A percentile compares a stretch with the other conserved stretches of the same genome.
Evolutionary conservation across 805 yeast species (phyloP).

Genomic region (Cyberlindnera petersonii): DNA sequence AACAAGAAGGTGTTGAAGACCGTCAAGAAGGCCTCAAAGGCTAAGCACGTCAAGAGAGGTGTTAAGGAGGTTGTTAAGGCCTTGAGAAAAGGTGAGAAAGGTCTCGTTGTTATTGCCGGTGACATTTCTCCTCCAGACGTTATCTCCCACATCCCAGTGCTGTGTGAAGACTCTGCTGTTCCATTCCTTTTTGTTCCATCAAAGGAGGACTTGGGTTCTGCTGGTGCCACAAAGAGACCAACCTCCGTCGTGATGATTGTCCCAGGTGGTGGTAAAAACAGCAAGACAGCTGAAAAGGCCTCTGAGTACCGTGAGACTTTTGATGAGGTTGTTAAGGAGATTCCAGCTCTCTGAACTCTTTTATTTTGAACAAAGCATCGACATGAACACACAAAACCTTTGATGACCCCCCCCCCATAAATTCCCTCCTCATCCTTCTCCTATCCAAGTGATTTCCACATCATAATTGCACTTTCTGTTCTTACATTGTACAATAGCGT

Average conservation of each 20-base stretch:
- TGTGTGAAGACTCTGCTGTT: constrained; percentile 90
- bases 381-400: too few species aligned
- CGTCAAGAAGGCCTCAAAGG: constrained; percentile 96
- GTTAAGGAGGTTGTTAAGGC: constrained; percentile 99
- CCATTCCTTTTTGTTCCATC: constrained; percentile 95
- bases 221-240: constrained; percentile 99
- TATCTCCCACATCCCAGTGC: constrained; percentile 93
- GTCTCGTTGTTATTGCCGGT: constrained; percentile 93
- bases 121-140: constrained; percentile 98
- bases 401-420: constrained; percentile 7
- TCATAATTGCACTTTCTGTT: constrained; percentile 2
- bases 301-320: constrained; percentile 88
- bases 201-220: constrained; percentile 96
- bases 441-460: too few species aligned
- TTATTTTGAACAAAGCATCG: too few species aligned
- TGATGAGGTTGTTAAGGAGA: constrained; percentile 94
- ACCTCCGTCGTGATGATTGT: constrained; percentile 96
- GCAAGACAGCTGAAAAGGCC: constrained; percentile 61
- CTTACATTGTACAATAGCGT: constrained; percentile 10
- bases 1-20: constrained; percentile 94
- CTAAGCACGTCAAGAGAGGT: constrained; percentile 97
- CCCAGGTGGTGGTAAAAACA: constrained; percentile 90
- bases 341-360: constrained; percentile 34
- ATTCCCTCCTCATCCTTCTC: too few species aligned
- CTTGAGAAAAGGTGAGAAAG: constrained; percentile 96